Evolutionary conservation across 1,139 yeast species (phyloP).

Genomic region (Zygoascus sp.): DNA sequence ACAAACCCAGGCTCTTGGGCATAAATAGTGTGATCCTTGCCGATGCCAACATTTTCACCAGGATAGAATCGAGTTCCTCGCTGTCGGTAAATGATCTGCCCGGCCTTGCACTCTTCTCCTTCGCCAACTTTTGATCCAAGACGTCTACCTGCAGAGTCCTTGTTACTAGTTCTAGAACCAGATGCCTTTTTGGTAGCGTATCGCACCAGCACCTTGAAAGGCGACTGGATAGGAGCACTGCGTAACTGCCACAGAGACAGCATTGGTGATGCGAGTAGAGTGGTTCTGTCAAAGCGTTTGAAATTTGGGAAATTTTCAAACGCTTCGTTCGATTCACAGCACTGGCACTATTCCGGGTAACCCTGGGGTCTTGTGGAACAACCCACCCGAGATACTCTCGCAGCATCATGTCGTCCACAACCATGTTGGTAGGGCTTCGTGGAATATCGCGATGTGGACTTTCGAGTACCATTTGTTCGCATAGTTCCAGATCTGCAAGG

Average conservation of each 20-base stretch:
- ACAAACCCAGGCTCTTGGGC: slow-evolving; percentile 94
- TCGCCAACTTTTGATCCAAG: slow-evolving; percentile 87
- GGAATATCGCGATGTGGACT: neutral
- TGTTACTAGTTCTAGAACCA: slow-evolving; percentile 88
- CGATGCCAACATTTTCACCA: slow-evolving; percentile 83
- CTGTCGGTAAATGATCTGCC: slow-evolving; percentile 91
- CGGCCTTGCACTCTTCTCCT: slow-evolving; percentile 61
- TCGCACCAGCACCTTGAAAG: slow-evolving; percentile 46
- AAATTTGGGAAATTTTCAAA: slow-evolving; percentile 3
- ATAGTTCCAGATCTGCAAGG: too few relatives aligned
- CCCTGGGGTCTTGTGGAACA: too few relatives aligned
- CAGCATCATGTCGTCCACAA: neutral
- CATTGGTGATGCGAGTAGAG: slow-evolving; percentile 3
- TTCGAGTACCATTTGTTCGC: too few relatives aligned
- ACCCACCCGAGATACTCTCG: neutral
- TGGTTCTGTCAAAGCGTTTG: neutral
- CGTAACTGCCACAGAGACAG: slow-evolving; percentile 9
- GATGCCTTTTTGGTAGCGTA: slow-evolving; percentile 91
- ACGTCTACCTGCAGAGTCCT: slow-evolving; percentile 93
- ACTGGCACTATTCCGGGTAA: neutral
- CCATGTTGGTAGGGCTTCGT: neutral
- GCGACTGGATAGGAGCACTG: slow-evolving; percentile 6
- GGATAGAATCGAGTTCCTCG: slow-evolving; percentile 97
- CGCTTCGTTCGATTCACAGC: neutral
- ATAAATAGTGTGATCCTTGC: slow-evolving; percentile 88